These are phyloP conservation scores for Syzygium aromaticum DNA, from an alignment of 345 rosid genomes.

Conservation along the genomic window DNA sequence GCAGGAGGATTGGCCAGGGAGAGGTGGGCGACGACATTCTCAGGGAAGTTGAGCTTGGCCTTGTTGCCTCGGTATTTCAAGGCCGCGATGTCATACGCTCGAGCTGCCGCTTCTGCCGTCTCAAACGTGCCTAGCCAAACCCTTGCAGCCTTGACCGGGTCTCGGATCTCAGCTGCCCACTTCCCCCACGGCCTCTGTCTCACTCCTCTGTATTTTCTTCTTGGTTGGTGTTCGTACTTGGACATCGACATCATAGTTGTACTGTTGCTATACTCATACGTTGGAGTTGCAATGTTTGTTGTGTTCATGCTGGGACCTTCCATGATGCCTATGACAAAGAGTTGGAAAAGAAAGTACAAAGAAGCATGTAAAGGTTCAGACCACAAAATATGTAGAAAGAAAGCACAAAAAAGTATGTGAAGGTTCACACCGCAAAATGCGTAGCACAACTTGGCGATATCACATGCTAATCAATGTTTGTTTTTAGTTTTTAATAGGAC, in stretches of 20 bases:
- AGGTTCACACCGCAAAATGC: neutral
- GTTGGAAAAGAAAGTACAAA: neutral
- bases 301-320: neutral
- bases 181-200: slow-evolving; percentile 96
- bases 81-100: slow-evolving; percentile 86
- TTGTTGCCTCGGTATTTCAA: slow-evolving; percentile 79
- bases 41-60: slow-evolving; percentile 98
- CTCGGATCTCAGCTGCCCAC: slow-evolving; percentile 97
- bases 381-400: neutral
- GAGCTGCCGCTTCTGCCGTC: slow-evolving; percentile 81
- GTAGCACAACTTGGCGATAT: neutral
- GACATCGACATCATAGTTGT: slow-evolving; percentile 2
- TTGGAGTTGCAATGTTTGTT: neutral
- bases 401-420: neutral
- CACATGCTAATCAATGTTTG: neutral
- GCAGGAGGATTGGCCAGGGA: neutral
- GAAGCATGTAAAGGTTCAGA: neutral
- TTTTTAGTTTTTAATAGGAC: neutral
- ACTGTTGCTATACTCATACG: slow-evolving; percentile 2
- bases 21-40: slow-evolving; percentile 50
- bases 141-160: slow-evolving; percentile 79
- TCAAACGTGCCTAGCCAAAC: slow-evolving; percentile 96
- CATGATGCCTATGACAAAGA: neutral
- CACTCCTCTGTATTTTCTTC: slow-evolving; percentile 80
- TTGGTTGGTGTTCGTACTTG: slow-evolving; percentile 5